These are phyloP conservation scores for Climacium dendroides DNA, from an alignment of 225 moss, liverwort and hornwort genomes.

Conservation along the genomic window DNA sequence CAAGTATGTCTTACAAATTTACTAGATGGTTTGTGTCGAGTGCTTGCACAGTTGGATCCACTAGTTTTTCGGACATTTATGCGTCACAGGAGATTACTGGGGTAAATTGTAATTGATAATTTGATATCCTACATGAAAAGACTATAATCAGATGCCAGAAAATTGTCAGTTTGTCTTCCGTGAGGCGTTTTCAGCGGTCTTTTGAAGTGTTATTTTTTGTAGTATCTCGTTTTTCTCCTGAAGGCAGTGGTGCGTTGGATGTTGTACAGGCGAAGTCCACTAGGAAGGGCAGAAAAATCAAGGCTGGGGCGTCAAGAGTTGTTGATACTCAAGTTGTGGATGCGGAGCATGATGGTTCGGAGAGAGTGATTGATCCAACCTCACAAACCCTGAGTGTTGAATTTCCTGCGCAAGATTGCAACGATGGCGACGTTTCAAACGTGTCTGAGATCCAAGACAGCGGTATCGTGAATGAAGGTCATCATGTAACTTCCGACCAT, in stretches of 20 bases:
- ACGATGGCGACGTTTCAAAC: not conserved
- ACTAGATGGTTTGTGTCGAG: not conserved
- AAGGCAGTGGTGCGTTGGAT: not conserved
- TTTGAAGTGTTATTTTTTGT: not conserved
- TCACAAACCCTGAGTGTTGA: not conserved
- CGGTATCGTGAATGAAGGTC: not conserved
- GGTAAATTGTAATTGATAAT: not conserved
- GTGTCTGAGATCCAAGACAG: not conserved
- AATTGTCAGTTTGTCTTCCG: not conserved
- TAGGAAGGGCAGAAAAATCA: slow-evolving; percentile 4
- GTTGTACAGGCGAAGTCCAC: slow-evolving; percentile 19
- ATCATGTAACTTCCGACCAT: not conserved
- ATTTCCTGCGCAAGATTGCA: not conserved
- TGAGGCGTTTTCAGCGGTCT: not conserved
- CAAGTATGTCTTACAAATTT: not conserved
- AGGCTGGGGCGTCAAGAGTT: not conserved
- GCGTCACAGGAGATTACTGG: not conserved
- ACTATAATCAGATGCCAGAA: not conserved
- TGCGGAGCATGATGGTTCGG: not conserved
- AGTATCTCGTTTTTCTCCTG: not conserved
- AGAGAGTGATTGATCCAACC: not conserved
- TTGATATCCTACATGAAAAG: not conserved
- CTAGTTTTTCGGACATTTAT: not conserved
- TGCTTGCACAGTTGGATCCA: not conserved
- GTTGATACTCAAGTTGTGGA: not conserved